Evolutionary conservation across 2,329 filamentous ascomycete genomes (phyloP), one percentile per base, ranked within the genome.

Genomic region (Apiospora koreana): DNA sequence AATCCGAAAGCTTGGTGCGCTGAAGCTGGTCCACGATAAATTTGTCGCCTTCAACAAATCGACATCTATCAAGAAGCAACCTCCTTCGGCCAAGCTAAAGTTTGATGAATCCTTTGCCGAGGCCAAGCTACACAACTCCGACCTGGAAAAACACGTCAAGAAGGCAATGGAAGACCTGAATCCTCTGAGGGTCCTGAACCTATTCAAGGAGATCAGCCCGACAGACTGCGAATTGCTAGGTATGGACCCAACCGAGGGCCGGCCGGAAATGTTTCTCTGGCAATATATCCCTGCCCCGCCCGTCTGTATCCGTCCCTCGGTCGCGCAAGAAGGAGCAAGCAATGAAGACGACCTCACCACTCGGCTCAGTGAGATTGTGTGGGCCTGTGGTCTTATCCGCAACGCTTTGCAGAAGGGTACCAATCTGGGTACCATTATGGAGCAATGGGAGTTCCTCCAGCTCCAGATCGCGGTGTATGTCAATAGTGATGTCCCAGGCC

Each of bases 221-320:
- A 89, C 89, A 9, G 96, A 99, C 80, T 97, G 95, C 79, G 95
- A 98, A 80, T 86, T 99, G 28, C 86, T 99, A 1, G 95, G 95
- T 5, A 89, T 99, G 76, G 91, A 98, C 77, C 93, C 95, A 1
- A 87, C 89, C 18, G 94, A 97, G 76, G 94, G 94, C 14, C 89
- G 95, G 23, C 96, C 96, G 0, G 96, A 99, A 79, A 97, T 97
- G 91, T 97, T 98, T 80, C 90, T 99, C 62, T 99, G 96, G 96
- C 95, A 97, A 78, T 97, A 94, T 77, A 87, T 99, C 45, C 96
- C 96, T 0, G 95, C 95, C 0, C 95, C 96, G 1, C 96, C 96
- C 0, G 93, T 98, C 7, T 97, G 94, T 75, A 97, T 99, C 76
- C 89, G 96, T 71, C 96, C 96, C 0, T 98, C 95, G 0, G 96